These are phyloP conservation scores for Spinacia oleracea DNA, from an alignment of 179 eudicot species.

Conservation along the genomic window DNA sequence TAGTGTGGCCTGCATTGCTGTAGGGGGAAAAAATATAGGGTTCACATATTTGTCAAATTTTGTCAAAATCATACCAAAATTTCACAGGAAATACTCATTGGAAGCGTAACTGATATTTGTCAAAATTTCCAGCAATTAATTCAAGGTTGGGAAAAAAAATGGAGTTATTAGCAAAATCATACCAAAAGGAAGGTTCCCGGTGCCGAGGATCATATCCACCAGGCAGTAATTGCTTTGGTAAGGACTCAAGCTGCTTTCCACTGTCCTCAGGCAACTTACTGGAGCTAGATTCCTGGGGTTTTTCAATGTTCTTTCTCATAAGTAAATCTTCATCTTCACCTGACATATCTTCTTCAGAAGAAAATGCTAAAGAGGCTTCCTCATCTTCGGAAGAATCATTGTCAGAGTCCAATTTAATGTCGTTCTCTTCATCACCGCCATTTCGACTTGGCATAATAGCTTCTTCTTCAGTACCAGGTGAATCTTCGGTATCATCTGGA, in stretches of 20 bases:
- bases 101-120: background rate
- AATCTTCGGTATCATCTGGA: conserved; percentile 54
- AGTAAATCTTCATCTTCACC: conserved; percentile 45
- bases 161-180: background rate
- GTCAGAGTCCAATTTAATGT: conserved; percentile 28
- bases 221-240: conserved; percentile 41
- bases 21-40: too few relatives aligned
- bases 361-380: conserved; percentile 41
- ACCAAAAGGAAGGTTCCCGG: conserved; percentile 90
- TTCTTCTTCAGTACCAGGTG: conserved; percentile 25
- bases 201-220: conserved; percentile 85
- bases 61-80: too few relatives aligned
- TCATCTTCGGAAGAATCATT: conserved; percentile 55
- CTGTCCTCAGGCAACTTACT: conserved; percentile 32
- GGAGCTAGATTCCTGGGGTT: conserved; percentile 31
- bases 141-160: background rate
- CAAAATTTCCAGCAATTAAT: background rate
- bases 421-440: conserved; percentile 13
- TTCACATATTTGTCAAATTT: too few relatives aligned
- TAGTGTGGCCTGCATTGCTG: conserved; percentile 82
- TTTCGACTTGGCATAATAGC: conserved; percentile 23
- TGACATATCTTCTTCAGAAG: conserved; percentile 44
- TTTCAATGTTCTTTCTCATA: conserved; percentile 30
- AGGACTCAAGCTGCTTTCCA: conserved; percentile 32
- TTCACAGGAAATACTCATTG: background rate